These are phyloP conservation scores for Dothistroma pini DNA, from an alignment of 2,329 filamentous ascomycete genomes.

Conservation along the genomic window DNA sequence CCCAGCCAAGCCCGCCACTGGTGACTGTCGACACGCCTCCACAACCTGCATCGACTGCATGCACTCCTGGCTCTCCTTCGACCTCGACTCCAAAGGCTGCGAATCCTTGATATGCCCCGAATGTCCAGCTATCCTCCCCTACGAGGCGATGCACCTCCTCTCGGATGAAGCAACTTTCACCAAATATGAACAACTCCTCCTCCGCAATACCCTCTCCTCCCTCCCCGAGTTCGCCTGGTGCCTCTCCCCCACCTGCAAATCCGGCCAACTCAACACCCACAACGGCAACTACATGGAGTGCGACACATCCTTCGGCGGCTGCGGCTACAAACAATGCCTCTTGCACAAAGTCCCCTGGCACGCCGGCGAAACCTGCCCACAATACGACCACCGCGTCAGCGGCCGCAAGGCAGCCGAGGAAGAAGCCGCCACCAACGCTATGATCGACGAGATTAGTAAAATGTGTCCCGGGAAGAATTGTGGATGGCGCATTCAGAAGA, in stretches of 20 bases:
- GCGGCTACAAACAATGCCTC: conserved; percentile 38
- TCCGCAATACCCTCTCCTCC: conserved; percentile 43
- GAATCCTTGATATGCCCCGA: conserved; percentile 52
- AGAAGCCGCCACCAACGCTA: conserved; percentile 27
- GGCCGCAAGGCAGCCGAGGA: conserved; percentile 26
- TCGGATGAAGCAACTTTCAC: conserved; percentile 45
- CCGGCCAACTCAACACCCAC: conserved; percentile 50
- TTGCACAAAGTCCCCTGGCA: conserved; percentile 39
- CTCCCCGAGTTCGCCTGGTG: conserved; percentile 54
- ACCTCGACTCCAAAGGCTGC: conserved; percentile 40
- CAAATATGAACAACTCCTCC: conserved; percentile 47
- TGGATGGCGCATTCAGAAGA: conserved; percentile 40
- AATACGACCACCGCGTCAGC: conserved; percentile 37
- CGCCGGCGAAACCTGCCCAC: conserved; percentile 37
- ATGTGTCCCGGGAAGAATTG: conserved; percentile 37
- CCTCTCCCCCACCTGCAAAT: conserved; percentile 46
- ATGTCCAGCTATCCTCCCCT: conserved; percentile 45
- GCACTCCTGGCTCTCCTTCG: conserved; percentile 38
- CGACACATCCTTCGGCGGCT: conserved; percentile 19
- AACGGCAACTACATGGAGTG: conserved; percentile 42
- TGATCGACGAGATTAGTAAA: conserved; percentile 35
- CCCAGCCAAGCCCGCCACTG: conserved; percentile 32
- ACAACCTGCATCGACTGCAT: conserved; percentile 40
- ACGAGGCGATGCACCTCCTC: conserved; percentile 45
- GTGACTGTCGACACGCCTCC: conserved; percentile 33